A percentile compares a stretch with the other conserved stretches of the same genome.
phyloP scores from a whole-genome alignment of 495 filamentous ascomycete species.

The Penicillium roqueforti region DNA sequence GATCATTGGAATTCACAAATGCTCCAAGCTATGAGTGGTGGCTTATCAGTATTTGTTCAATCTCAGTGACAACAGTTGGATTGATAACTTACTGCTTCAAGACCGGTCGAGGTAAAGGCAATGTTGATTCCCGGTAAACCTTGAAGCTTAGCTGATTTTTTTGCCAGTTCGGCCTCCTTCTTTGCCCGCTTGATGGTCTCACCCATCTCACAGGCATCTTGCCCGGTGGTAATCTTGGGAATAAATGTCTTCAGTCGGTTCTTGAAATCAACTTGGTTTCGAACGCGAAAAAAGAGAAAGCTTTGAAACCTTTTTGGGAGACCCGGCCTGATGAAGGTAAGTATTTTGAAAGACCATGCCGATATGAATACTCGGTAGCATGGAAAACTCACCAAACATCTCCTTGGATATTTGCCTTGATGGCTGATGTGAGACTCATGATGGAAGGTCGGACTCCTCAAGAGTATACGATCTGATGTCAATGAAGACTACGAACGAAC shows the following conservation, averaged over 20 bases:
- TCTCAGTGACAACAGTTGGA: too few relatives aligned
- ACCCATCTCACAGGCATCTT: conserved; percentile 2
- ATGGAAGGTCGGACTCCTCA: not conserved
- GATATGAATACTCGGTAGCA: not conserved
- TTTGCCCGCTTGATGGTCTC: conserved; percentile 3
- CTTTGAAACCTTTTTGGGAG: conserved; percentile 14
- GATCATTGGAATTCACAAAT: not conserved
- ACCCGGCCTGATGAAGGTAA: conserved; percentile 10
- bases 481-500: not conserved
- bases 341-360: not conserved
- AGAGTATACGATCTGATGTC: not conserved
- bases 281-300: conserved; percentile 17
- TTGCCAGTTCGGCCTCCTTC: not conserved
- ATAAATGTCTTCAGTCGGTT: conserved; percentile 4
- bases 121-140: conserved; percentile 10
- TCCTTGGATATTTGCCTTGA: conserved; percentile 16
- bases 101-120: conserved; percentile 9
- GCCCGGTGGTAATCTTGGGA: conserved; percentile 1
- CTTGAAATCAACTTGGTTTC: conserved; percentile 10
- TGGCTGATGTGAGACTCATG: not conserved
- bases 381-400: conserved; percentile 10
- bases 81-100: conserved; percentile 8
- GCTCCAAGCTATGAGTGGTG: not conserved
- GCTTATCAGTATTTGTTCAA: not conserved
- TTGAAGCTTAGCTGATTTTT: not conserved